These are phyloP conservation scores for Apiospora malaysiana DNA, from an alignment of 2,329 filamentous ascomycete species.

Conservation along the genomic window DNA sequence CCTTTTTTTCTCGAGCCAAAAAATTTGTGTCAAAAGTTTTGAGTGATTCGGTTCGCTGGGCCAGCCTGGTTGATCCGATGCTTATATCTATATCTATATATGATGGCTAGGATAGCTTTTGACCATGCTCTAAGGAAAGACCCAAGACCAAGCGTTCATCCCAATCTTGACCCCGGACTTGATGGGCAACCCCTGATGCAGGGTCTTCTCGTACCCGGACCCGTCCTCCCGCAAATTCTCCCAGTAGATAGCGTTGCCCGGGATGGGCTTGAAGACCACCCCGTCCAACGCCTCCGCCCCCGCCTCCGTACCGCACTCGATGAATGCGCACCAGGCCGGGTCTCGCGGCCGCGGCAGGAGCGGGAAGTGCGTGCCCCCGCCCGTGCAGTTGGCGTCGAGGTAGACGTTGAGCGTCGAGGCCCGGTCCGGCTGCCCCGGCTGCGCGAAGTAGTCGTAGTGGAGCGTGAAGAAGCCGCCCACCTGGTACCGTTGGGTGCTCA, in stretches of 20 bases:
- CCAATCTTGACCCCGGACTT: constrained; percentile 57
- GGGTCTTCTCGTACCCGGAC: constrained; percentile 58
- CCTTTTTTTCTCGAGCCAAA: too few species aligned
- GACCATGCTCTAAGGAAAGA: background rate
- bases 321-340: constrained; percentile 53
- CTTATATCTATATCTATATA: too few species aligned
- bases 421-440: constrained; percentile 46
- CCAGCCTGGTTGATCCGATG: too few species aligned
- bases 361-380: constrained; percentile 60
- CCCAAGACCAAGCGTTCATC: constrained; percentile 62
- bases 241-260: constrained; percentile 64
- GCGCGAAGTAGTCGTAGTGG: constrained; percentile 60
- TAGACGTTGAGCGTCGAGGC: constrained; percentile 61
- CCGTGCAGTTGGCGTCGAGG: constrained; percentile 47
- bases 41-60: too few species aligned
- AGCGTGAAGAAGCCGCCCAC: constrained; percentile 56
- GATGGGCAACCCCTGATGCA: constrained; percentile 60
- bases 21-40: too few species aligned
- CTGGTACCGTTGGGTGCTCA: constrained; percentile 57
- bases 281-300: constrained; percentile 26
- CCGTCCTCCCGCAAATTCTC: constrained; percentile 61
- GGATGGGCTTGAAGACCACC: constrained; percentile 54
- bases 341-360: constrained; percentile 41
- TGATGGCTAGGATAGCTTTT: background rate
- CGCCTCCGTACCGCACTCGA: constrained; percentile 47